Evolutionary conservation across 2,329 filamentous ascomycete species (phyloP).

Genomic region (Arthrobotrys sphaeroides): DNA sequence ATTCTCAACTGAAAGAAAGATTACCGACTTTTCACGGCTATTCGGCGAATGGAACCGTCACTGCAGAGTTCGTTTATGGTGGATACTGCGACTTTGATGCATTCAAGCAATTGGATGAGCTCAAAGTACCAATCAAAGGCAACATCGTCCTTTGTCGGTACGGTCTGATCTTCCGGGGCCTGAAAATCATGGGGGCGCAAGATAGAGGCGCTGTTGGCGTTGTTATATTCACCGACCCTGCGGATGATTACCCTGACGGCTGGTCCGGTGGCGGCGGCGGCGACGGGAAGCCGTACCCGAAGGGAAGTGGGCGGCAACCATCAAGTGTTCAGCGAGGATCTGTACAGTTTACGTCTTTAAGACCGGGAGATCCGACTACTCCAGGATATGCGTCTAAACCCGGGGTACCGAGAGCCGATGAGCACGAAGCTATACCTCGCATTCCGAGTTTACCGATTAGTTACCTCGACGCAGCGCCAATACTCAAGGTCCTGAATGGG

Average conservation of each 20-base stretch:
- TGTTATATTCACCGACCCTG: conserved; percentile 90
- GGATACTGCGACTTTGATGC: conserved; percentile 90
- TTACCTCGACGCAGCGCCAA: conserved; percentile 82
- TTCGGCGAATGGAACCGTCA: conserved; percentile 86
- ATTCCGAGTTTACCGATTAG: conserved; percentile 84
- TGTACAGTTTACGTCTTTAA: conserved; percentile 81
- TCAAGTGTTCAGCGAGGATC: conserved; percentile 84
- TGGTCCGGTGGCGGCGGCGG: conserved; percentile 72
- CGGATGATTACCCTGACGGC: conserved; percentile 64
- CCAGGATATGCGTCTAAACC: conserved; percentile 82
- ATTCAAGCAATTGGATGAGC: conserved; percentile 76
- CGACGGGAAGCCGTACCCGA: conserved; percentile 76
- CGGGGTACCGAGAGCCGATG: conserved; percentile 71
- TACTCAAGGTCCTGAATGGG: conserved; percentile 72
- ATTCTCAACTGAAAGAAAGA: conserved; percentile 65
- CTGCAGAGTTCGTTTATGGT: conserved; percentile 85
- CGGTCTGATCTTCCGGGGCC: conserved; percentile 72
- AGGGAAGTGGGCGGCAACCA: conserved; percentile 80
- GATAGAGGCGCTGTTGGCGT: conserved; percentile 86
- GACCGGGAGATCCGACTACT: conserved; percentile 87
- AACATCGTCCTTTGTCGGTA: conserved; percentile 70
- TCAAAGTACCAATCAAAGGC: conserved; percentile 77
- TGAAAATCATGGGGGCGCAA: conserved; percentile 92
- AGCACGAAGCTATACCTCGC: conserved; percentile 71
- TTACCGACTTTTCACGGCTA: conserved; percentile 81